Conservation (phyloP, 2,329 filamentous ascomycete genomes). For the Chaetomiaceae sp. region DNA sequence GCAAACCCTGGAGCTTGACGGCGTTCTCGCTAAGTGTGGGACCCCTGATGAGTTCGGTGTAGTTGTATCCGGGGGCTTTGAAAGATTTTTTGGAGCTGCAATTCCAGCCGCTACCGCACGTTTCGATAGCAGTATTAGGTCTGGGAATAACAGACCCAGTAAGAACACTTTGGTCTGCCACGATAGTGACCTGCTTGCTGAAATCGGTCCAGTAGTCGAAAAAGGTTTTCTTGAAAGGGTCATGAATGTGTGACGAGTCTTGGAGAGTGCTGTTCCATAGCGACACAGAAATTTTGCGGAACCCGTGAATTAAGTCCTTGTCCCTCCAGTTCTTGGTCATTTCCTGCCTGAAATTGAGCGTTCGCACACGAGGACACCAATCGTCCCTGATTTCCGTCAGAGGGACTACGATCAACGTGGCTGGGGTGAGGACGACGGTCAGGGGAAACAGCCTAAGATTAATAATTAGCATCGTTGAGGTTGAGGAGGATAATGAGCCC, state of each 20-base stretch:
- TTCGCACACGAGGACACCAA: constrained; percentile 24
- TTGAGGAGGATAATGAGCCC: too few relatives aligned
- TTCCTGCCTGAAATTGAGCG: constrained; percentile 29
- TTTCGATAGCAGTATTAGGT: constrained; percentile 31
- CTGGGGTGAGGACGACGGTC: constrained; percentile 29
- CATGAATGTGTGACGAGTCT: neutral
- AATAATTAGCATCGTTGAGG: neutral
- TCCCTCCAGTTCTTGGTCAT: constrained; percentile 28
- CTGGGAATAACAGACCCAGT: constrained; percentile 23
- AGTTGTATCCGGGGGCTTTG: constrained; percentile 37
- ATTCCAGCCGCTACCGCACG: constrained; percentile 36
- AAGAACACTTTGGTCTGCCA: constrained; percentile 21
- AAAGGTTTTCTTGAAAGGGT: constrained; percentile 23
- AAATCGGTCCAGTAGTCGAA: constrained; percentile 30
- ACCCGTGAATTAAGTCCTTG: constrained; percentile 19
- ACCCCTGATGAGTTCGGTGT: constrained; percentile 31
- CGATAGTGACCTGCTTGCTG: constrained; percentile 20
- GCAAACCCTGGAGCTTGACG: constrained; percentile 23
- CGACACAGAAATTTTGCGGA: constrained; percentile 25
- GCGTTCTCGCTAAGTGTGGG: constrained; percentile 25
- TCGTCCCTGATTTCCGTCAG: constrained; percentile 13
- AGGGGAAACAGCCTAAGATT: constrained; percentile 26
- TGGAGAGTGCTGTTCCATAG: constrained; percentile 27
- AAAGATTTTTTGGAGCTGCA: constrained; percentile 37
- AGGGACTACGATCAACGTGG: constrained; percentile 27